Base-by-base conservation (phyloP, 2,329 filamentous ascomycete species). In the Nannizziopsis barbatae region DNA sequence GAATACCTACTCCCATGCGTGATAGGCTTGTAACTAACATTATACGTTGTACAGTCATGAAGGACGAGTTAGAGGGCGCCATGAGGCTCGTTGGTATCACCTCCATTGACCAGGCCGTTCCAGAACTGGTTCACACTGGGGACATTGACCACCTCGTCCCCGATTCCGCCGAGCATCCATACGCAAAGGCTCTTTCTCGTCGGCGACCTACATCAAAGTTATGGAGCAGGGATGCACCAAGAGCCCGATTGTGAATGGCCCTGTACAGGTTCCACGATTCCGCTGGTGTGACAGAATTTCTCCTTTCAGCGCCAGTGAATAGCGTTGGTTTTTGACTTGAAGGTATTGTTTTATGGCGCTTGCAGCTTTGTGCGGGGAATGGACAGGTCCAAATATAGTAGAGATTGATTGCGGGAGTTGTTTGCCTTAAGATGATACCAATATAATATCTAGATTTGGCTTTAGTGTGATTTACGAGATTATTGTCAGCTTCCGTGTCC, bases 71-170 rank as follows among this genome's bases (percentile, higher is more conserved):
- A 17, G 69, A 72, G 55, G 70, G 68, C 15, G 64, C 69, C 1
- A 73, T 74, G 72, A 64, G 67, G 10, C 67, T 71, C 40, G 65
- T 59, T 43, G 72, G 71, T 10, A 67, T 74, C 47, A 72, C 68
- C 5, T 65, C 62, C 33, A 57, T 73, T 15, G 62, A 65, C 17
- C 61, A 73, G 55, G 68, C 65, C 27, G 61, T 60, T 32, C 69
- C 71, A 4, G 67, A 69, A 31, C 54, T 72, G 50, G 63, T 72
- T 45, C 67, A 73, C 54, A 71, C 71, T 0, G 65, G 60, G 2
- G 74, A 75, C 56, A 60, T 78, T 17, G 73, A 77, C 57, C 66
- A 71, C 54, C 60, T 74, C 22, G 67, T 77, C 37, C 70, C 71
- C 30, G 54, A 54, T 33, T 60, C 60, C 11, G 60, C 58, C 17